phyloP scores from a whole-genome alignment of 2,329 filamentous ascomycete species.

The Fusarium fujikuroi region DNA sequence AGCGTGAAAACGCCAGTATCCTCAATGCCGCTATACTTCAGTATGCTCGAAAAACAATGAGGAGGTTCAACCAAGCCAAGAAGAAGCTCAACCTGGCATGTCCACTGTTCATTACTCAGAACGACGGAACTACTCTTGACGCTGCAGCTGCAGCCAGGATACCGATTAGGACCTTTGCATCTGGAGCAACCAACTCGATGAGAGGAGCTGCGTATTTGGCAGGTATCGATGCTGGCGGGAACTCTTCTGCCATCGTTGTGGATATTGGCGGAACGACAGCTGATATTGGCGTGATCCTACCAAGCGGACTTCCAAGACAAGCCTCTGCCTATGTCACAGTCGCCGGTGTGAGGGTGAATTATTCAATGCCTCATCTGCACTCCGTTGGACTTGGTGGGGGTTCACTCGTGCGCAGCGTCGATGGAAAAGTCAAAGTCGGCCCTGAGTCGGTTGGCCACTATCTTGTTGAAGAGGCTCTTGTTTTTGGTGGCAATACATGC shows the following conservation, averaged over 20 bases:
- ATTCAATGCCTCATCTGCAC: conserved; percentile 15
- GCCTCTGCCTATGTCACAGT: conserved; percentile 7
- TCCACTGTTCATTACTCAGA: conserved; percentile 60
- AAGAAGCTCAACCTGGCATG: conserved; percentile 52
- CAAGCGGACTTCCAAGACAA: conserved; percentile 5
- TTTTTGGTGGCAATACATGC: conserved; percentile 1
- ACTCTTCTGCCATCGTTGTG: conserved; percentile 51
- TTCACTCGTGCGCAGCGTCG: background rate
- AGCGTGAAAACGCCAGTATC: conserved; percentile 64
- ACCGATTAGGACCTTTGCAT: conserved; percentile 61
- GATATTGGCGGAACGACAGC: conserved; percentile 66
- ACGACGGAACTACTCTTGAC: conserved; percentile 60
- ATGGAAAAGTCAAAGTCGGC: background rate
- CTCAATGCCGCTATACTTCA: conserved; percentile 62
- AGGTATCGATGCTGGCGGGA: conserved; percentile 38
- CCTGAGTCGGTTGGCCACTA: background rate
- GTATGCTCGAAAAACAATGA: conserved; percentile 59
- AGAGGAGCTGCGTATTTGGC: conserved; percentile 60
- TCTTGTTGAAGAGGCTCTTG: background rate
- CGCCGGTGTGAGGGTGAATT: conserved; percentile 16
- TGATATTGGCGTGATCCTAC: conserved; percentile 60
- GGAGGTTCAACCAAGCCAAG: conserved; percentile 57
- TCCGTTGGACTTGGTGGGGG: conserved; percentile 46
- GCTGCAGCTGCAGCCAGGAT: conserved; percentile 54
- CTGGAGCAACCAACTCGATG: conserved; percentile 62